A percentile compares a stretch with the other conserved stretches of the same genome.
Evolutionary conservation across 1,284 basidiomycete genomes (phyloP).

Genomic region (Schizophyllum commune): DNA sequence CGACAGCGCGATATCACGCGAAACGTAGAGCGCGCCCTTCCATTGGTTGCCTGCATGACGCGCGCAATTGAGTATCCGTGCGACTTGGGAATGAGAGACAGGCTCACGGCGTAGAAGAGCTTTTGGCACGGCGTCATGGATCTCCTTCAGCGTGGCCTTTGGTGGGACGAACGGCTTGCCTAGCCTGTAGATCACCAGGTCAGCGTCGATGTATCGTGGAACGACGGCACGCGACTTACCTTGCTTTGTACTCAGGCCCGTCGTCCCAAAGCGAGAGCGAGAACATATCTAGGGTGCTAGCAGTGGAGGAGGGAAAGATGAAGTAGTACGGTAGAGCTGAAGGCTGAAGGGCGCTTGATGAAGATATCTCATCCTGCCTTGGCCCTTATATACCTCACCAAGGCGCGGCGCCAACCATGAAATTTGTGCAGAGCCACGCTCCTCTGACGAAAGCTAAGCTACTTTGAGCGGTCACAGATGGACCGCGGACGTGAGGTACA

Average conservation of each 20-base stretch:
- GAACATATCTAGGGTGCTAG: not conserved
- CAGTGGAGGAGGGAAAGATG: not conserved
- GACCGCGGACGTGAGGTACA: not conserved
- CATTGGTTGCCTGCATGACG: slow-evolving; percentile 9
- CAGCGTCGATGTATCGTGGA: not conserved
- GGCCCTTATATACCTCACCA: too few relatives aligned
- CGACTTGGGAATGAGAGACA: not conserved
- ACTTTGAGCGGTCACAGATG: too few relatives aligned
- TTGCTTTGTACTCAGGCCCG: not conserved
- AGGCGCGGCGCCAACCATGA: too few relatives aligned
- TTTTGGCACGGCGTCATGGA: slow-evolving; percentile 40
- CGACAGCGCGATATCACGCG: slow-evolving; percentile 34
- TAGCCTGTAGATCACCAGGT: slow-evolving; percentile 14
- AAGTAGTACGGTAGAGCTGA: not conserved
- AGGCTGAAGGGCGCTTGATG: too few relatives aligned
- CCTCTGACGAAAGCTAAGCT: too few relatives aligned
- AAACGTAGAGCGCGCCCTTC: slow-evolving; percentile 29
- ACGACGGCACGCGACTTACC: not conserved
- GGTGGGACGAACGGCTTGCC: slow-evolving; percentile 33
- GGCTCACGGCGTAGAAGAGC: slow-evolving; percentile 44
- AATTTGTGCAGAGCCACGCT: too few relatives aligned
- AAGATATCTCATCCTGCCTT: too few relatives aligned
- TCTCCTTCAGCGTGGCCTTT: slow-evolving; percentile 33
- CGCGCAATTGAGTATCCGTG: not conserved
- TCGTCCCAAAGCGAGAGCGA: not conserved